A percentile compares a stretch with the other conserved stretches of the same genome.
These are phyloP conservation scores for Xerocomellus chrysenteron DNA, from an alignment of 768 basidiomycete genomes.

Conservation along the genomic window DNA sequence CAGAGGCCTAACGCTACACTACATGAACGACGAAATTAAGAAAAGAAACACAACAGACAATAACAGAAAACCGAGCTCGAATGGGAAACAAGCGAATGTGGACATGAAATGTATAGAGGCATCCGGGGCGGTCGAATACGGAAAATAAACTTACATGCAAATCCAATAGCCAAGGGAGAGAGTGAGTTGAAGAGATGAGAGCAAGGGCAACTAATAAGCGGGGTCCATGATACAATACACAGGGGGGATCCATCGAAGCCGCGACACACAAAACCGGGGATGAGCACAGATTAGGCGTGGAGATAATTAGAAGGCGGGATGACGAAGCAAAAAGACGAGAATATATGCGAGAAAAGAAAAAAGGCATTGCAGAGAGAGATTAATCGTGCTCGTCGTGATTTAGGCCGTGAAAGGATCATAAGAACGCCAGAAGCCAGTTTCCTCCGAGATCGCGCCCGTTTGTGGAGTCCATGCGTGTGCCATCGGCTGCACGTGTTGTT, in stretches of 20 bases:
- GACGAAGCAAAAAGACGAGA: neutral
- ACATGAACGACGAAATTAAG: neutral
- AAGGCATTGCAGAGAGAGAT: neutral
- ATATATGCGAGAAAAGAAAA: neutral
- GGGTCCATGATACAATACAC: conserved; percentile 16
- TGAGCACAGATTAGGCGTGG: conserved; percentile 2
- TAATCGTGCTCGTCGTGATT: conserved; percentile 1
- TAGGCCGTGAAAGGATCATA: conserved; percentile 27
- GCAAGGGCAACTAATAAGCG: neutral
- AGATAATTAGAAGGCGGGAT: neutral
- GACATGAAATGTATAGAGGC: neutral
- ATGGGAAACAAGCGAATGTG: neutral
- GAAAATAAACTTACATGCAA: neutral
- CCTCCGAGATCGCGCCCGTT: conserved; percentile 13
- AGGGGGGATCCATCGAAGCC: neutral
- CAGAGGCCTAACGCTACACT: neutral
- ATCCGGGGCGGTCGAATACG: neutral
- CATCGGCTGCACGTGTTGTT: conserved; percentile 15
- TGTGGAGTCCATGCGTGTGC: conserved; percentile 21
- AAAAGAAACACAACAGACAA: neutral
- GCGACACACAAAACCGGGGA: neutral
- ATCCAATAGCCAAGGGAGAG: neutral
- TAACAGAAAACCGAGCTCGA: neutral
- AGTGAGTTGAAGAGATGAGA: neutral
- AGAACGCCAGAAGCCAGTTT: conserved; percentile 24